Conservation (phyloP, 2,329 filamentous ascomycete genomes). For the Colletotrichum aenigma region DNA sequence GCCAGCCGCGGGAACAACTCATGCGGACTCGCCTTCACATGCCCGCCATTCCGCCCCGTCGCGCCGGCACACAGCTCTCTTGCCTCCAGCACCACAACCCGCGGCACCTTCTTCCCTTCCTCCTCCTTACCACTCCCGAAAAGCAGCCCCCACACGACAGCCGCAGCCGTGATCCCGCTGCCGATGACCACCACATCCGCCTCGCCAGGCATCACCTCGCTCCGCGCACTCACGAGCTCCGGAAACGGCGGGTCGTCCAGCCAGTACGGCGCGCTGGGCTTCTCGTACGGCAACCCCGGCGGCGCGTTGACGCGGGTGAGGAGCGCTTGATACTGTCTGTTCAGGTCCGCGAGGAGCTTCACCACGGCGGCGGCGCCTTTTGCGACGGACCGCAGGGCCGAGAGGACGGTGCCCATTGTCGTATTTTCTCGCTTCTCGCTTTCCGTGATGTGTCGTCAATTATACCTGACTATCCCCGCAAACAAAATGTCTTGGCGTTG, state of each 20-base stretch:
- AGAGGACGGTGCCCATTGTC: slow-evolving; percentile 37
- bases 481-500: background rate
- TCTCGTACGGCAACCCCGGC: slow-evolving; percentile 44
- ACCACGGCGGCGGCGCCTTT: slow-evolving; percentile 27
- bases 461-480: background rate
- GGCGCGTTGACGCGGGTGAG: slow-evolving; percentile 32
- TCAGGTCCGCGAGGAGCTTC: slow-evolving; percentile 29
- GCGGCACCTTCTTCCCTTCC: background rate
- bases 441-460: background rate
- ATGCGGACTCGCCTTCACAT: slow-evolving; percentile 51
- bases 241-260: slow-evolving; percentile 46
- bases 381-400: slow-evolving; percentile 25
- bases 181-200: slow-evolving; percentile 58
- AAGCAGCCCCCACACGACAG: slow-evolving; percentile 34
- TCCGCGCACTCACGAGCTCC: slow-evolving; percentile 38
- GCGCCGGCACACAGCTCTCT: slow-evolving; percentile 54
- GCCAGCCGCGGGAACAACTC: slow-evolving; percentile 41
- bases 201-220: slow-evolving; percentile 34
- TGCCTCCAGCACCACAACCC: slow-evolving; percentile 55
- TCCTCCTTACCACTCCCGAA: background rate
- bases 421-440: too few species aligned
- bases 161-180: slow-evolving; percentile 56
- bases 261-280: slow-evolving; percentile 52
- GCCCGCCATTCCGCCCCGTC: slow-evolving; percentile 58
- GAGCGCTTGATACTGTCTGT: slow-evolving; percentile 29